phyloP scores from a whole-genome alignment of 2,329 filamentous ascomycete species.

The Fusarium sp. region DNA sequence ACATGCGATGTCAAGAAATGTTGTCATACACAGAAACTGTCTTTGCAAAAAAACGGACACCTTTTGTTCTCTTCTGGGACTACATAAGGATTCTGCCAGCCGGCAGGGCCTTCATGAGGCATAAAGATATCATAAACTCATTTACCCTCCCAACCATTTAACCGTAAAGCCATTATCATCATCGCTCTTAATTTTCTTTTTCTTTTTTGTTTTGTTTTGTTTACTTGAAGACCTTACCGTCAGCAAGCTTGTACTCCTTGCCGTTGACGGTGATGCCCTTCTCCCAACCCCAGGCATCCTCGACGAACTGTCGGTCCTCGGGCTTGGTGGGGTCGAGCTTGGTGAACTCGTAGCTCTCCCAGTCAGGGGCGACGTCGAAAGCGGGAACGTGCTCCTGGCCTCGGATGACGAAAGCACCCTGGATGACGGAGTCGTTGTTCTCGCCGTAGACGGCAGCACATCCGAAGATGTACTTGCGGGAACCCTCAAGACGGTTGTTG shows the following conservation, averaged over 20 bases:
- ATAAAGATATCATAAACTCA: slow-evolving; percentile 47
- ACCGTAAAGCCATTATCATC: slow-evolving; percentile 52
- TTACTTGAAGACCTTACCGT: slow-evolving; percentile 99
- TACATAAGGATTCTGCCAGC: slow-evolving; percentile 40
- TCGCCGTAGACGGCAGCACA: slow-evolving; percentile 87
- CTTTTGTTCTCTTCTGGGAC: slow-evolving; percentile 33
- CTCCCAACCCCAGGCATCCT: slow-evolving; percentile 93
- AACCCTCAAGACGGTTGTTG: slow-evolving; percentile 95
- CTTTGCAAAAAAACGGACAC: slow-evolving; percentile 33
- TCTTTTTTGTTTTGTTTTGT: slow-evolving; percentile 40
- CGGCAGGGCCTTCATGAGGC: slow-evolving; percentile 41
- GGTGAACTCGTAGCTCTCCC: slow-evolving; percentile 94
- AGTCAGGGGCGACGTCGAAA: slow-evolving; percentile 97
- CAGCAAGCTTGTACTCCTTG: slow-evolving; percentile 89
- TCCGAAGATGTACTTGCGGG: slow-evolving; percentile 98
- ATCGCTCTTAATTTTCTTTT: slow-evolving; percentile 36
- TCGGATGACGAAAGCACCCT: slow-evolving; percentile 94
- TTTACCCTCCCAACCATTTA: slow-evolving; percentile 47
- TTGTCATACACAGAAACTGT: slow-evolving; percentile 31
- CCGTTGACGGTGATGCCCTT: slow-evolving; percentile 81
- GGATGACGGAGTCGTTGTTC: slow-evolving; percentile 89
- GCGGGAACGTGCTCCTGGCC: slow-evolving; percentile 87
- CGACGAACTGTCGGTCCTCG: slow-evolving; percentile 87
- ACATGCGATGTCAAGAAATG: not conserved
- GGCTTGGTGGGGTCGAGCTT: slow-evolving; percentile 92